Evolutionary conservation across 1,284 basidiomycete species (phyloP), one percentile per base, ranked within the genome.

Genomic region (Neonothopanus nambi): DNA sequence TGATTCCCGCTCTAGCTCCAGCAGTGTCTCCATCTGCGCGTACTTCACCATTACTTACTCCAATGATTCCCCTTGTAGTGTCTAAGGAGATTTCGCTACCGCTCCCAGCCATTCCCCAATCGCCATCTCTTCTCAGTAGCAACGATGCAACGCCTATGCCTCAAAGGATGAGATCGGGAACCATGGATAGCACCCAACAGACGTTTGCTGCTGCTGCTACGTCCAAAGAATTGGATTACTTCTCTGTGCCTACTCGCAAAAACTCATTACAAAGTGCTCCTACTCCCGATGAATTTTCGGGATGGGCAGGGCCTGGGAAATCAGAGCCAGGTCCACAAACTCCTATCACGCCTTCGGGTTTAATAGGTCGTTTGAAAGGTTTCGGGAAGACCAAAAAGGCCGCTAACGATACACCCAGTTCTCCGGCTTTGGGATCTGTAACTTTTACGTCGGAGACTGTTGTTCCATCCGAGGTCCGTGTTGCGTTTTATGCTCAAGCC

Each of bases 321-420:
- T 41, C 12, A 2, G 59, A 71, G 59, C 37, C 64, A 18, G 71
- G 71, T 1, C 66, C 73, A 7, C 66, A 71, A 43, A 79, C 76
- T 13, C 80, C 82, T 2, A 75, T 60, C 45, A 87, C 84, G 1
- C 85, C 88, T 5, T 74, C 71, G 15, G 81, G 85, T 3, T 72
- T 93, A 45, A 93, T 93, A 81, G 89, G 91, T 2, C 79, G 86
- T 53, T 70, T 95, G 58, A 91, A 87, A 69, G 86, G 73, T 55
- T 82, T 93, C 55, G 90, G 89, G 7, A 86, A 84, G 64, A 77
- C 74, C 60, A 81, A 81, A 65, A 77, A 80, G 39, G 54, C 64
- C 2, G 46, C 54, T 2, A 63, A 56, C 12, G 68, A 70, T 37
- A 35, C 47, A 15, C 37, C 28, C 21, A 54, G 30, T 17, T 58